A percentile compares a stretch with the other conserved stretches of the same genome.
Evolutionary conservation across 2,329 filamentous ascomycete species (phyloP).

Genomic region (Fusarium tupiense): DNA sequence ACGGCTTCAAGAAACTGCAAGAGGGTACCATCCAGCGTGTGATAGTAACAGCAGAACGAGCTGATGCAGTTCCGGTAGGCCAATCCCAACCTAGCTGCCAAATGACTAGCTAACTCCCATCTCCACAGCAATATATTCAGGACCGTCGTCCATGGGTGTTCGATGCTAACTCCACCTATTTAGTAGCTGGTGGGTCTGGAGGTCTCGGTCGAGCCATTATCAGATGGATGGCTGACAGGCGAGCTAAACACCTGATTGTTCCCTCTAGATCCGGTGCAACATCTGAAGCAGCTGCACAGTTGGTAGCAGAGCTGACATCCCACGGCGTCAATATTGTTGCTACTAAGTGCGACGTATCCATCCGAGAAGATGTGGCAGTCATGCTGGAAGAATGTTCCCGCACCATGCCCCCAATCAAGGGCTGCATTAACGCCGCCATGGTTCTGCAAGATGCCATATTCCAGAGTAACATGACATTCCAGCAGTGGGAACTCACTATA

Average conservation of each 20-base stretch:
- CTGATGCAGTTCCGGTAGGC: neutral
- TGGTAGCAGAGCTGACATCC: constrained; percentile 20
- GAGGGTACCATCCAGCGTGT: too few relatives aligned
- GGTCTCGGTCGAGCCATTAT: constrained; percentile 39
- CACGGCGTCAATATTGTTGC: neutral
- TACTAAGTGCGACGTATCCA: neutral
- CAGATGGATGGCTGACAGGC: constrained; percentile 16
- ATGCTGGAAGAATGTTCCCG: constrained; percentile 17
- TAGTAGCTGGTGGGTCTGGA: constrained; percentile 36
- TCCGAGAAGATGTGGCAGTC: neutral
- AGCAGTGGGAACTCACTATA: constrained; percentile 41
- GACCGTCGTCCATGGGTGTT: fast-evolving
- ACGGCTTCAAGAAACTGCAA: neutral
- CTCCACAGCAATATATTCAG: neutral
- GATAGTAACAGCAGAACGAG: neutral
- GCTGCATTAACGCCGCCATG: constrained; percentile 13
- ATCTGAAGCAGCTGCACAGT: constrained; percentile 25
- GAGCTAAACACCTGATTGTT: constrained; percentile 44
- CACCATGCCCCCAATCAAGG: constrained; percentile 39
- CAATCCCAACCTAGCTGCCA: fast-evolving
- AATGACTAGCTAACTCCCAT: fast-evolving
- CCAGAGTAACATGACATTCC: constrained; percentile 46
- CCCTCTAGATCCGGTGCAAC: constrained; percentile 42
- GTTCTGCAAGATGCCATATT: constrained; percentile 30
- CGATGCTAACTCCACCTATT: constrained; percentile 3